Percentiles rank a stretch among this genome's conserved stretches.
These are phyloP conservation scores for Fusarium sp. DNA, from an alignment of 2,329 filamentous ascomycete genomes.

Conservation along the genomic window DNA sequence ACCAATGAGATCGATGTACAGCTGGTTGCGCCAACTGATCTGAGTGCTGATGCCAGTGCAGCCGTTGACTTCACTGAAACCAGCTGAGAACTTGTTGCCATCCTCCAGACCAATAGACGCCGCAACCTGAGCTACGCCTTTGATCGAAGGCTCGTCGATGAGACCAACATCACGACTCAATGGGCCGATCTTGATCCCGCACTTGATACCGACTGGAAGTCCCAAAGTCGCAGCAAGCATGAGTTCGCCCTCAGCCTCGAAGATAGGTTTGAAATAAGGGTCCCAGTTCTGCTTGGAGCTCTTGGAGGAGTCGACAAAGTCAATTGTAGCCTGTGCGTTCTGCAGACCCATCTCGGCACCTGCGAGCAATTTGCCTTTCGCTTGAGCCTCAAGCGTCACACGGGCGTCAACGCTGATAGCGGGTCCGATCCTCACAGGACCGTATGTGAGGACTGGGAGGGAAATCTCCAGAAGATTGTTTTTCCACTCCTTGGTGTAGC, in stretches of 20 bases:
- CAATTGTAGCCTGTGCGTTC: slow-evolving; percentile 36
- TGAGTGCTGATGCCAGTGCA: slow-evolving; percentile 43
- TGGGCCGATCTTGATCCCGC: background rate
- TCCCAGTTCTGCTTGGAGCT: slow-evolving; percentile 36
- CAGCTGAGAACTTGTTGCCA: slow-evolving; percentile 18
- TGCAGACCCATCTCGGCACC: slow-evolving; percentile 45
- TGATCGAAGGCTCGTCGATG: background rate
- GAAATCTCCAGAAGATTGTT: background rate
- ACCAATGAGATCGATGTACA: slow-evolving; percentile 38
- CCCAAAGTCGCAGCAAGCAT: slow-evolving; percentile 40
- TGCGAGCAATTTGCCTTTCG: slow-evolving; percentile 42
- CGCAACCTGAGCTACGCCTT: background rate
- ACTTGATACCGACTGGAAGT: slow-evolving; percentile 43
- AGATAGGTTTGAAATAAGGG: slow-evolving; percentile 44
- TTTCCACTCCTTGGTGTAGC: background rate
- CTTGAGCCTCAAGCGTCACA: slow-evolving; percentile 33
- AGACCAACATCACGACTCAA: background rate
- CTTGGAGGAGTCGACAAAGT: slow-evolving; percentile 35
- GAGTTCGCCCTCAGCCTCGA: slow-evolving; percentile 44
- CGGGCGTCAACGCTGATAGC: background rate
- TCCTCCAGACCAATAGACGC: background rate
- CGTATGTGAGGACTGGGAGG: background rate
- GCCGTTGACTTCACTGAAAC: slow-evolving; percentile 31
- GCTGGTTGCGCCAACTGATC: slow-evolving; percentile 43
- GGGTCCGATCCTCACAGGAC: background rate